These are phyloP conservation scores for Dipteronia sinensis DNA, from an alignment of 345 rosid species.

Conservation along the genomic window DNA sequence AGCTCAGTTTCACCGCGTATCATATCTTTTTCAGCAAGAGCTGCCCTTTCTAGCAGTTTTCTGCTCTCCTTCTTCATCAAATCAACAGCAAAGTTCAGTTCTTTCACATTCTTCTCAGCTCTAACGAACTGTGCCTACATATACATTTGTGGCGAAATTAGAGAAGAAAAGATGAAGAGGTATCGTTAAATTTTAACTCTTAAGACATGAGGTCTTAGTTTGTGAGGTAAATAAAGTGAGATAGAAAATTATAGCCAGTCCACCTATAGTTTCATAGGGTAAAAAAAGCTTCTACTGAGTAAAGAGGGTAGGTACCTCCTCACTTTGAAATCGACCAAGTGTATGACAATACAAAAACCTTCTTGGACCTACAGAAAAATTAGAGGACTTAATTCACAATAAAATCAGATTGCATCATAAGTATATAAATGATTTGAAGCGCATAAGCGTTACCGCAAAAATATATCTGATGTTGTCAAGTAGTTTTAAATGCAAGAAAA, in stretches of 20 bases:
- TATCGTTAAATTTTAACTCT: not conserved
- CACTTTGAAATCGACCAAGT: constrained; percentile 78
- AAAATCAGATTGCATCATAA: constrained; percentile 16
- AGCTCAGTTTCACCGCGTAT: constrained; percentile 72
- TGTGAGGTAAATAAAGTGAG: constrained; percentile 6
- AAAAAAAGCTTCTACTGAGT: constrained; percentile 12
- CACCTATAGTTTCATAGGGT: not conserved
- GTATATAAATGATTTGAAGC: not conserved
- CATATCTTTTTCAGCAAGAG: constrained; percentile 88
- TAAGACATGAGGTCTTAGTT: constrained; percentile 1
- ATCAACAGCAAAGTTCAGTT: constrained; percentile 70
- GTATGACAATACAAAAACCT: constrained; percentile 78
- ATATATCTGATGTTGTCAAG: not conserved
- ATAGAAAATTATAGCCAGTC: not conserved
- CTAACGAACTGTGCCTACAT: constrained; percentile 68
- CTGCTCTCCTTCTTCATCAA: constrained; percentile 82
- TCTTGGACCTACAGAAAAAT: constrained; percentile 68
- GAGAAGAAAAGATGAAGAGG: not conserved
- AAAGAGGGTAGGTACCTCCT: constrained; percentile 63
- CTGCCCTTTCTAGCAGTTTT: constrained; percentile 87
- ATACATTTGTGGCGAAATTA: constrained; percentile 22
- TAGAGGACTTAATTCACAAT: constrained; percentile 18
- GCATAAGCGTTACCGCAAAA: not conserved
- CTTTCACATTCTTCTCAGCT: constrained; percentile 83
- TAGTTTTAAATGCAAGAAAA: not conserved